These are phyloP conservation scores for Yamadazyma membranifaciens DNA, from an alignment of 1,139 yeast species.

Conservation along the genomic window DNA sequence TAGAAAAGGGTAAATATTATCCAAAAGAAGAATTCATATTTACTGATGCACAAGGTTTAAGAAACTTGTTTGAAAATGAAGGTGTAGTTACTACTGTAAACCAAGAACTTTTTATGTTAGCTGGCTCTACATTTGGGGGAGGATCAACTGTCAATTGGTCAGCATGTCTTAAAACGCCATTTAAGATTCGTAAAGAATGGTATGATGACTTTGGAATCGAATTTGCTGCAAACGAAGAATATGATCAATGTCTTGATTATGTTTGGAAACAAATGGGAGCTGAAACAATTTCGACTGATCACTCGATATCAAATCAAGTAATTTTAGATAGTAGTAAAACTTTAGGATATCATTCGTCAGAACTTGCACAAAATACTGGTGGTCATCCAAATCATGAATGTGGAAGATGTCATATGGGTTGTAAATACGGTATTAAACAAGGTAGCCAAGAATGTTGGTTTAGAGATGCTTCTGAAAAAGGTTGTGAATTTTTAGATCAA, in stretches of 20 bases:
- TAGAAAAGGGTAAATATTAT: constrained; percentile 54
- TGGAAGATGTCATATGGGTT: constrained; percentile 55
- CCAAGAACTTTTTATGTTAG: constrained; percentile 42
- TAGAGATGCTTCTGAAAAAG: constrained; percentile 48
- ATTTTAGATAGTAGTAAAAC: constrained; percentile 47
- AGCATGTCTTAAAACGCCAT: constrained; percentile 55
- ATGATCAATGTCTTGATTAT: constrained; percentile 47
- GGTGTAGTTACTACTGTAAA: constrained; percentile 35
- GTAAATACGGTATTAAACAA: constrained; percentile 54
- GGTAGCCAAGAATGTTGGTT: constrained; percentile 56
- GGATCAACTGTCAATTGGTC: constrained; percentile 65
- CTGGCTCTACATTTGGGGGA: constrained; percentile 61
- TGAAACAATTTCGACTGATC: constrained; percentile 30
- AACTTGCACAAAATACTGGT: constrained; percentile 52
- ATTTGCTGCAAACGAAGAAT: constrained; percentile 46
- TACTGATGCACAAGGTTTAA: constrained; percentile 38
- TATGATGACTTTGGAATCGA: constrained; percentile 46
- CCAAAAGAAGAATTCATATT: constrained; percentile 35
- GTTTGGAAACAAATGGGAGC: constrained; percentile 56
- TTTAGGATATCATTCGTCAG: constrained; percentile 44
- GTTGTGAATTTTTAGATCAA: constrained; percentile 49
- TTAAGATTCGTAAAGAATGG: constrained; percentile 57
- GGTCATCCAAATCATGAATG: constrained; percentile 45
- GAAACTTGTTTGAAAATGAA: constrained; percentile 38
- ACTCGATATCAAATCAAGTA: constrained; percentile 47